Percentiles rank a stretch among this genome's conserved stretches.
Conservation (phyloP, 441 rosid genomes). For the Brassica hybrid region DNA sequence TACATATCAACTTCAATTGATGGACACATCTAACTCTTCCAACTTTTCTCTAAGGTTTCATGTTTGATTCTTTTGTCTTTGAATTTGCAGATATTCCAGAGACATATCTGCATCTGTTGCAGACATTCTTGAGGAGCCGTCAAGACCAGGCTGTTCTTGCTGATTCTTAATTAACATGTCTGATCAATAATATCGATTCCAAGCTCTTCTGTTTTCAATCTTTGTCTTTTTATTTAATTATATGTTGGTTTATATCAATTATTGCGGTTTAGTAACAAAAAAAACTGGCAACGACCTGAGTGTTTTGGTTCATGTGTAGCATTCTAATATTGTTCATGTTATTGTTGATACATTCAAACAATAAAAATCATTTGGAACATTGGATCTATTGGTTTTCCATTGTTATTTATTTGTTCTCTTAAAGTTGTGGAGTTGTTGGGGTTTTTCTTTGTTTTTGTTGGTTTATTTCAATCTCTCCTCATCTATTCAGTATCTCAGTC, state of each 20-base stretch:
- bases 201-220: conserved; percentile 24
- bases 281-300: conserved; percentile 17
- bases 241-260: conserved; percentile 10
- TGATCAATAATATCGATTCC: background rate
- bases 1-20: background rate
- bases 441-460: background rate
- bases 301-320: conserved; percentile 33
- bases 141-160: conserved; percentile 53
- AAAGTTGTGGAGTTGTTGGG: background rate
- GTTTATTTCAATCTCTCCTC: conserved; percentile 1
- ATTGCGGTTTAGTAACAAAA: conserved; percentile 15
- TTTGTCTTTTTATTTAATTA: conserved; percentile 1
- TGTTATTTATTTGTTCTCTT: background rate
- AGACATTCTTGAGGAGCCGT: conserved; percentile 43
- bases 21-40: background rate
- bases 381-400: background rate
- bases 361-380: background rate
- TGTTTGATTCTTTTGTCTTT: conserved; percentile 1
- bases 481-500: background rate
- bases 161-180: conserved; percentile 27
- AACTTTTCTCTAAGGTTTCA: background rate
- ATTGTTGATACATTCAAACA: conserved; percentile 15
- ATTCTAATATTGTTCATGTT: background rate
- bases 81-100: conserved; percentile 47
- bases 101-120: conserved; percentile 47